Evolutionary conservation across 176 grass and related monocot species (phyloP).

Genomic region (Carex myosuroides): DNA sequence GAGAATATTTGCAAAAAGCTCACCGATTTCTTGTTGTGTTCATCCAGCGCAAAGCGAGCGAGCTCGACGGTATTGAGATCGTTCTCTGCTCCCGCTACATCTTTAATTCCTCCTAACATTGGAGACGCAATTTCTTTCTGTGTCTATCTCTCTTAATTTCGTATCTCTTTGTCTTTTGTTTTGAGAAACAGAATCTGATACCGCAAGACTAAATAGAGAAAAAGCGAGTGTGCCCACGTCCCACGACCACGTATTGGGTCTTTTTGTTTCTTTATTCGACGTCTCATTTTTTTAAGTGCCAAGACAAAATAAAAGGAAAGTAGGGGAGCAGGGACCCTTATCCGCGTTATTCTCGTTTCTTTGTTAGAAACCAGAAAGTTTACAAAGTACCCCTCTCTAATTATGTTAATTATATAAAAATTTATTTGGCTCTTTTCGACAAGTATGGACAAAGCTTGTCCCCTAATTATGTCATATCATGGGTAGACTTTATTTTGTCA

Average conservation of each 20-base stretch:
- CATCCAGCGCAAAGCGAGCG: slow-evolving; percentile 65
- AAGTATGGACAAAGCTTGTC: background rate
- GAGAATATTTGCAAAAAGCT: background rate
- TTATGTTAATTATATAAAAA: background rate
- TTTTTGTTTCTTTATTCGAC: too few relatives aligned
- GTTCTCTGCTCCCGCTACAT: slow-evolving; percentile 39
- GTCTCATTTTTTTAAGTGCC: too few relatives aligned
- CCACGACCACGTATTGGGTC: too few relatives aligned
- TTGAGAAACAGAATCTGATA: background rate
- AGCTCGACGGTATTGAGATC: slow-evolving; percentile 42
- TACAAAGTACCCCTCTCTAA: background rate
- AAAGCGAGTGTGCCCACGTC: background rate
- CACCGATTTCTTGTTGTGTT: slow-evolving; percentile 85
- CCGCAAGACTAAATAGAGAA: slow-evolving; percentile 10
- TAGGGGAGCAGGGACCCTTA: background rate
- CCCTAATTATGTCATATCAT: background rate
- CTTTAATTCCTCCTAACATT: slow-evolving; percentile 29
- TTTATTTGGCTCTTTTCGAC: background rate
- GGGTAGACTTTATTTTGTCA: too few relatives aligned
- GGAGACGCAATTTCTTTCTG: background rate
- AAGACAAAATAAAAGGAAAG: too few relatives aligned
- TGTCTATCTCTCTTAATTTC: slow-evolving; percentile 15
- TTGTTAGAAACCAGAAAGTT: background rate
- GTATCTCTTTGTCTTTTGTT: background rate
- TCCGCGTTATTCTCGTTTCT: background rate